Base-by-base conservation (phyloP, 345 rosid genomes). In the rapeseed (Brassica napus) region DNA sequence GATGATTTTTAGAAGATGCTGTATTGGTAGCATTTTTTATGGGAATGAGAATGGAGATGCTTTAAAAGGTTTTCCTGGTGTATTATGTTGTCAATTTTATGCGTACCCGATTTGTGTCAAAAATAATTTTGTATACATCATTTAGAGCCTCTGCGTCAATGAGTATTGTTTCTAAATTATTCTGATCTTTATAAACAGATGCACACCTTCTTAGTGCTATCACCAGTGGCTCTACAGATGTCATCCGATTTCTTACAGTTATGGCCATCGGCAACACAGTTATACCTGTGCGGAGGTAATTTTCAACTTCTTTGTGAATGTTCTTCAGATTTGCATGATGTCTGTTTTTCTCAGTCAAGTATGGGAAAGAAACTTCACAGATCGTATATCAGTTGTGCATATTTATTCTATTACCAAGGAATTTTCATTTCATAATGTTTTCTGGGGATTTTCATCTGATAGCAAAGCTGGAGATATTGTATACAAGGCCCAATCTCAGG, bases 241-340 rank as follows among this genome's bases (percentile, higher is more conserved):
- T 89, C 62, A 85, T 88, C 65, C 89, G 81, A 75, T 95, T 90
- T 86, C 93, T 95, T 65, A 93, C 91, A 35, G 86, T 93, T 77
- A 95, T 95, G 98, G 97, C 98, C 31, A 87, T 91, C 71, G 91
- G 99, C 67, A 95, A 95, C 85, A 93, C 98, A 67, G 98, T 95
- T 76, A 77, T 91, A 73, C 98, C 99, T 79, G 86, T 87, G 67
- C 86, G 83, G 69, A 90, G 97, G 99, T 95, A 84, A 78, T 44
- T 69, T 67, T 21, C 23, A 70, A 55, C 61, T 55, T 63, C 68
- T 6, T 23, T 58, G 9, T 55, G 24, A 6, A 34, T 16, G 32
- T 6, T 21, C 35, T 23, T 23, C 24, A 0, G 62, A 4, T 9
- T 7, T 52, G 30, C 60, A 30, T 5, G 31, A 16, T 52, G 71